Evolutionary conservation across 371 early-diverging fungal species (phyloP).

Genomic region (Mortierella sp.): DNA sequence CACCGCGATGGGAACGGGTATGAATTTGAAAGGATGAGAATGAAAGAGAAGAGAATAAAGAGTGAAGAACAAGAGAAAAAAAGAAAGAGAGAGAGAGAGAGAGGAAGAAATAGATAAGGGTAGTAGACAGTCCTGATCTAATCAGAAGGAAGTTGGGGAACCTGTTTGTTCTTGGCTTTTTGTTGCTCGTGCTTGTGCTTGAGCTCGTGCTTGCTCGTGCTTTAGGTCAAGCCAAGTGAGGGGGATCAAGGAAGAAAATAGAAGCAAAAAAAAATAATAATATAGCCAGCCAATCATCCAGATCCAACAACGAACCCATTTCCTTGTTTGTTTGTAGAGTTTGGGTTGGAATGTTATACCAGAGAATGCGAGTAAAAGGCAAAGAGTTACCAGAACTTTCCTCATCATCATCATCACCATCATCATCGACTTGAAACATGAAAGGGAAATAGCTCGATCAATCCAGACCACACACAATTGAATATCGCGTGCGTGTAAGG

Average conservation of each 20-base stretch:
- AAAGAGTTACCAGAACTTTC: too few relatives aligned
- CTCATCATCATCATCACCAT: too few relatives aligned
- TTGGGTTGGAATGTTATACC: too few relatives aligned
- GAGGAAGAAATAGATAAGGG: not conserved
- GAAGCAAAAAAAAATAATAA: constrained; percentile 2
- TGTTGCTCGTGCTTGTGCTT: constrained; percentile 14
- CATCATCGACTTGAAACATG: not conserved
- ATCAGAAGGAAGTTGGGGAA: constrained; percentile 5
- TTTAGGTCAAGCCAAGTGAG: not conserved
- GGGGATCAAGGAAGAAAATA: not conserved
- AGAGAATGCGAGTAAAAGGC: too few relatives aligned
- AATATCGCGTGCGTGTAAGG: constrained; percentile 5
- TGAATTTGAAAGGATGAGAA: too few relatives aligned
- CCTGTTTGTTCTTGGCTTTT: not conserved
- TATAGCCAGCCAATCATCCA: not conserved
- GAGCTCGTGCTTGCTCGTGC: constrained; percentile 11
- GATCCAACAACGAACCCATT: too few relatives aligned
- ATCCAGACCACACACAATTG: not conserved
- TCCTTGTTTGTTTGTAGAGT: too few relatives aligned
- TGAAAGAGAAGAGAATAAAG: not conserved
- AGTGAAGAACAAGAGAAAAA: not conserved
- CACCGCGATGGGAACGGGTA: not conserved
- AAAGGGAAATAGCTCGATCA: not conserved
- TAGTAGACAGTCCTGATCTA: not conserved
- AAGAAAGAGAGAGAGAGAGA: not conserved